These are phyloP conservation scores for Pisolithus sp. DNA, from an alignment of 768 basidiomycete genomes.

Conservation along the genomic window DNA sequence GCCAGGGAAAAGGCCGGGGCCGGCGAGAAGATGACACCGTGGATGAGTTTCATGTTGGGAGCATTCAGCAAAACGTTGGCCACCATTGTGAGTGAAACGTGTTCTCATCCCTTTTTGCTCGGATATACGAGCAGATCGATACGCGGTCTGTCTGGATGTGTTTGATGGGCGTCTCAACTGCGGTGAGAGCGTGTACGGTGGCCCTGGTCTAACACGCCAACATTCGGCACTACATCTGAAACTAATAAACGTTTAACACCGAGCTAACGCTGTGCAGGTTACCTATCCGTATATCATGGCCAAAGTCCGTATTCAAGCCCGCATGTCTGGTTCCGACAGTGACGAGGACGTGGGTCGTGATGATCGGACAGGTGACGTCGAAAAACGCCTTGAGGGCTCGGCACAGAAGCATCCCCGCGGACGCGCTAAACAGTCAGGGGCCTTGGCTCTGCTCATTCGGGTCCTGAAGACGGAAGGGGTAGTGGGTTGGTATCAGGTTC, in stretches of 20 bases:
- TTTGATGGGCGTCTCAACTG: not conserved
- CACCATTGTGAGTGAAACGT: slow-evolving; percentile 64
- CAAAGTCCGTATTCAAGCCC: slow-evolving; percentile 92
- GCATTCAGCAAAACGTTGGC: slow-evolving; percentile 93
- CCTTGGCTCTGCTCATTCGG: slow-evolving; percentile 65
- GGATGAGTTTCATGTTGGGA: slow-evolving; percentile 78
- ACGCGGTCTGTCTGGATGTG: not conserved
- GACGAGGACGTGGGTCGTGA: slow-evolving; percentile 2
- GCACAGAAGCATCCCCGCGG: not conserved
- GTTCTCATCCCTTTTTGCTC: not conserved
- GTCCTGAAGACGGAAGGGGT: slow-evolving; percentile 76
- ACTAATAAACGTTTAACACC: not conserved
- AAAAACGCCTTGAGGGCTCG: slow-evolving; percentile 13
- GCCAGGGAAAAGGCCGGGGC: slow-evolving; percentile 41
- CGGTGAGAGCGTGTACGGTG: not conserved
- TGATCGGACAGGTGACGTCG: slow-evolving; percentile 12
- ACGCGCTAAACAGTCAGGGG: slow-evolving; percentile 53
- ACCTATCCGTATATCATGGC: slow-evolving; percentile 96
- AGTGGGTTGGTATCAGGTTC: slow-evolving; percentile 91
- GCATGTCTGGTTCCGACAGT: slow-evolving; percentile 48
- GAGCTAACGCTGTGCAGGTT: slow-evolving; percentile 42
- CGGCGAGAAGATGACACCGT: slow-evolving; percentile 63
- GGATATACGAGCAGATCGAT: not conserved
- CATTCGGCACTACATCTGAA: not conserved
- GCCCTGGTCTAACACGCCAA: not conserved